Evolutionary conservation across 129 eudicot species (phyloP), one percentile per base, ranked within the genome.

Genomic region (Flaveria robusta): DNA sequence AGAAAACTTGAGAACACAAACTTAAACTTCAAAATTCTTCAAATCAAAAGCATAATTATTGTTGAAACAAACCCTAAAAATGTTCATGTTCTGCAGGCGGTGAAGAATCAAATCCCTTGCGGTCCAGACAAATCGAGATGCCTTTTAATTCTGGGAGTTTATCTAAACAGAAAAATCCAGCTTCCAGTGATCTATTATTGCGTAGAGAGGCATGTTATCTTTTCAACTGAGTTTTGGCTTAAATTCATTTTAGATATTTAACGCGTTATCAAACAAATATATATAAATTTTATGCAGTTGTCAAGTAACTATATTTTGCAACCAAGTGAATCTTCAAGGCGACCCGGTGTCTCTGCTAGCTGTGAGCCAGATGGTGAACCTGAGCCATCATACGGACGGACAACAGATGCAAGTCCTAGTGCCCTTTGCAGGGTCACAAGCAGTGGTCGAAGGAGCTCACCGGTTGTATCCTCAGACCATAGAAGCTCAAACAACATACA

Each of bases 261-360:
- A 19, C 54, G 18, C 1, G 12, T 9, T 14, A 5, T 14, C 10
- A 9, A 23, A 58, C 31, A 58, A 19, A 22, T 56, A 20, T 20
- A 20, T 19, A 22, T 31, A 3, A 12, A 60, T 27, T 22, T 4
- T 63, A 63, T 79, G 84, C 96, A 93, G 97, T 52, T 85, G 2
- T 63, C 68, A 0, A 81, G 86, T 79, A 74, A 89, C 43, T 82
- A 79, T 63, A n/a, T 83, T 51, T 46, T 86, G 82, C 83, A 86
- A 80, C 52, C 89, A 69, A 82, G 88, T 67, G 92, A 87, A 72
- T 90, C 97, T 15, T 84, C 93, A 72, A 87, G 90, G 86, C 88
- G 88, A 27, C 90, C 96, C 26, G 86, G 71, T 47, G 83, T 87
- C 41, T 88, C 97, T 19, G 78, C 89, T 52, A 93, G 88, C 81